Evolutionary conservation across 2,329 filamentous ascomycete species (phyloP).

Genomic region (Pseudocercospora cruenta): DNA sequence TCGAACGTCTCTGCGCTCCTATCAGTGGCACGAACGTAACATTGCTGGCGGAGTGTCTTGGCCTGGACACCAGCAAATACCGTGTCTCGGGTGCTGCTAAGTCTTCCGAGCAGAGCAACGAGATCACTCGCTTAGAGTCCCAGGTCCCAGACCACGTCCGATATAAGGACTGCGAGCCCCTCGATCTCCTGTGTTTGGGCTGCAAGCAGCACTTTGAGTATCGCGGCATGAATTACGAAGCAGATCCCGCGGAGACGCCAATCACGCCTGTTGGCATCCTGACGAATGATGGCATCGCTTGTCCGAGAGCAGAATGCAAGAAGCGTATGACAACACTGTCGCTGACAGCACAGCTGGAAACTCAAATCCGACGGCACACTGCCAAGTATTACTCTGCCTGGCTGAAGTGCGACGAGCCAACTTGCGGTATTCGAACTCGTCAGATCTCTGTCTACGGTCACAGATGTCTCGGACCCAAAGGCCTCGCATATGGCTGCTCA

Average conservation of each 20-base stretch:
- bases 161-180: slow-evolving; percentile 77
- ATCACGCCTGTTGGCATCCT: slow-evolving; percentile 59
- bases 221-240: slow-evolving; percentile 67
- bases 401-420: slow-evolving; percentile 86
- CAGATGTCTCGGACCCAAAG: slow-evolving; percentile 83
- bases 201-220: slow-evolving; percentile 76
- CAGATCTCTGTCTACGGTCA: slow-evolving; percentile 93
- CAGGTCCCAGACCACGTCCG: slow-evolving; percentile 91
- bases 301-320: slow-evolving; percentile 66
- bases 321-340: slow-evolving; percentile 69
- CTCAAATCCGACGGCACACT: slow-evolving; percentile 76
- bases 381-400: slow-evolving; percentile 89
- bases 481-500: slow-evolving; percentile 79
- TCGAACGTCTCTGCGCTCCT: slow-evolving; percentile 95
- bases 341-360: slow-evolving; percentile 84
- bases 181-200: slow-evolving; percentile 77
- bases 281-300: slow-evolving; percentile 74
- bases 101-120: slow-evolving; percentile 59
- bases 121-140: slow-evolving; percentile 89
- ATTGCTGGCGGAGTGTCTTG: slow-evolving; percentile 88
- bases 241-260: slow-evolving; percentile 33
- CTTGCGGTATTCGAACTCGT: slow-evolving; percentile 82
- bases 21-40: slow-evolving; percentile 90
- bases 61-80: slow-evolving; percentile 88
- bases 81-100: slow-evolving; percentile 63